phyloP scores from a whole-genome alignment of 2,329 filamentous ascomycete genomes.

The Neonectria faginata region DNA sequence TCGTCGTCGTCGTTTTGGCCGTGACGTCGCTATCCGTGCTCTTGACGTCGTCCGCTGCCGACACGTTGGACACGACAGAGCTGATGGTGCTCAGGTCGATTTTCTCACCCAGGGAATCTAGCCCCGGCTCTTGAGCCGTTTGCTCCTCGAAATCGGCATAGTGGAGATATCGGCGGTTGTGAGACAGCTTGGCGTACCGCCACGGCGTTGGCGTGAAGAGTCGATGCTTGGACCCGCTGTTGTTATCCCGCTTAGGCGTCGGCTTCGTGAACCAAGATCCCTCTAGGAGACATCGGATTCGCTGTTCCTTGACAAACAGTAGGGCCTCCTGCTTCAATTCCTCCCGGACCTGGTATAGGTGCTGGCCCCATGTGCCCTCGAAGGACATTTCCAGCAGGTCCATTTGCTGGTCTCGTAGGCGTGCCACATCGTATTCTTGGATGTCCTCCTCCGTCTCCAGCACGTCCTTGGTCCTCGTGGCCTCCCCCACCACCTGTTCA shows the following conservation, averaged over 20 bases:
- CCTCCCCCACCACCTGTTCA: conserved; percentile 88
- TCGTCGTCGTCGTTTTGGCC: conserved; percentile 72
- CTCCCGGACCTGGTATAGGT: conserved; percentile 89
- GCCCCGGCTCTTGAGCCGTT: conserved; percentile 71
- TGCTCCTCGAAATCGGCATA: conserved; percentile 85
- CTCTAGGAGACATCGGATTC: conserved; percentile 87
- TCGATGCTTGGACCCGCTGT: conserved; percentile 50
- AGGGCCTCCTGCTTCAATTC: conserved; percentile 91
- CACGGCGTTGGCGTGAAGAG: conserved; percentile 69
- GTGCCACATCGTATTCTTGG: conserved; percentile 81
- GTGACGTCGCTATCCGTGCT: conserved; percentile 59
- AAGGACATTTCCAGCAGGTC: conserved; percentile 90
- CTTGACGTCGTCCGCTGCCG: conserved; percentile 67
- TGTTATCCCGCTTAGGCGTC: conserved; percentile 53
- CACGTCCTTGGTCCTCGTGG: conserved; percentile 84
- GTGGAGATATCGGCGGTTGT: conserved; percentile 90
- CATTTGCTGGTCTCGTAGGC: conserved; percentile 90
- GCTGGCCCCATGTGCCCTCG: conserved; percentile 93
- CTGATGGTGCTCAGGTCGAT: conserved; percentile 89
- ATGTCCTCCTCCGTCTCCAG: conserved; percentile 91
- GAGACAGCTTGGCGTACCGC: conserved; percentile 88
- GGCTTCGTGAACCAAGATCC: conserved; percentile 86
- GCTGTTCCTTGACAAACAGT: conserved; percentile 97
- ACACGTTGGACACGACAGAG: conserved; percentile 94
- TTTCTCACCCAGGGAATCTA: conserved; percentile 82